A percentile compares a stretch with the other conserved stretches of the same genome.
Evolutionary conservation across 169 alveolate species (phyloP).

Genomic region (Plasmodium adleri): DNA sequence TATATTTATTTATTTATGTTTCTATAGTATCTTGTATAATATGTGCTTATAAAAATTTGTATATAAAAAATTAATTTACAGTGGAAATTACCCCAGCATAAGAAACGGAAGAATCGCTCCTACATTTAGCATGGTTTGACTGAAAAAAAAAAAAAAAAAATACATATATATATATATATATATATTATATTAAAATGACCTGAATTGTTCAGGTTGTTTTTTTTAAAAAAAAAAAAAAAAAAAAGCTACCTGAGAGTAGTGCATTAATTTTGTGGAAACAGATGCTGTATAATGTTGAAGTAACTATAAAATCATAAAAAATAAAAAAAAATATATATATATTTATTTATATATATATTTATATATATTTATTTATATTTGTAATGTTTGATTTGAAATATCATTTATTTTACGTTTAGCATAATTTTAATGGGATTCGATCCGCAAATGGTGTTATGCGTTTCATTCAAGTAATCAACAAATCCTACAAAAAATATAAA

Average conservation of each 20-base stretch:
- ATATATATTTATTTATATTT: neutral
- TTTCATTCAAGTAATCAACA: constrained; percentile 87
- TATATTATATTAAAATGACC: too few species aligned
- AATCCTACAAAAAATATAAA: constrained; percentile 79
- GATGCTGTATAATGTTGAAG: constrained; percentile 35
- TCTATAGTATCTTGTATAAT: too few species aligned
- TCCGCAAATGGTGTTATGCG: constrained; percentile 97
- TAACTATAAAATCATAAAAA: neutral
- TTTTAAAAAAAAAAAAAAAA: neutral
- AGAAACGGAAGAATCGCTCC: too few species aligned
- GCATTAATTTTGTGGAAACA: constrained; percentile 50
- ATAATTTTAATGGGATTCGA: constrained; percentile 93
- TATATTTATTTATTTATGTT: too few species aligned
- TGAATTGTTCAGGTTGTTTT: too few species aligned
- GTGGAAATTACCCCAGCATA: too few species aligned
- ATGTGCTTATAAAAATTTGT: too few species aligned
- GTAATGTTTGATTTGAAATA: neutral
- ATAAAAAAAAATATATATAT: neutral
- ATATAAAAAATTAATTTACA: too few species aligned
- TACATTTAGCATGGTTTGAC: too few species aligned
- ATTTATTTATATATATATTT: neutral
- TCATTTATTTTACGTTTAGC: constrained; percentile 79
- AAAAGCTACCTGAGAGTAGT: constrained; percentile 47
- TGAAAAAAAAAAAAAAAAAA: too few species aligned
- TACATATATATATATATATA: too few species aligned